A percentile compares a stretch with the other conserved stretches of the same genome.
Evolutionary conservation across 352 stramenopile species (phyloP).

Genomic region (Peronospora tabacina): DNA sequence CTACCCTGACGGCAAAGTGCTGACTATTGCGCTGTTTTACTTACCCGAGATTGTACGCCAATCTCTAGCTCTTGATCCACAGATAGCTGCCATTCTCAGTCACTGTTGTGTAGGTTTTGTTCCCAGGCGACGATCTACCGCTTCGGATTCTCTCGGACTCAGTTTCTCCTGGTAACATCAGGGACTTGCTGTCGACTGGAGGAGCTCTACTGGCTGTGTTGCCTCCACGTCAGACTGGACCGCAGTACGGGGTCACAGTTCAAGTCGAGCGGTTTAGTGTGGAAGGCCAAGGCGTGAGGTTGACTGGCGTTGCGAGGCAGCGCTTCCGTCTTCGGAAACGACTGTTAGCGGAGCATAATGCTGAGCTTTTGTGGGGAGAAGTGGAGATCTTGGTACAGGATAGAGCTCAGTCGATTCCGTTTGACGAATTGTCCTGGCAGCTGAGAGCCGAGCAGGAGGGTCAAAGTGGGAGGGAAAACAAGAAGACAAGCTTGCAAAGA

Average conservation of each 20-base stretch:
- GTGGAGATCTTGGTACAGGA: conserved; percentile 62
- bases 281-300: conserved; percentile 27
- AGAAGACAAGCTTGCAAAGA: conserved; percentile 12
- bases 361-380: conserved; percentile 20
- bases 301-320: conserved; percentile 62
- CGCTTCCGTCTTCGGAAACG: conserved; percentile 45
- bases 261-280: conserved; percentile 60
- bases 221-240: conserved; percentile 42
- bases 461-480: conserved; percentile 1
- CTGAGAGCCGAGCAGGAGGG: conserved; percentile 3
- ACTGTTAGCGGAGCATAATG: conserved; percentile 11
- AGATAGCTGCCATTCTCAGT: not conserved
- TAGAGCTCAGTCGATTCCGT: conserved; percentile 36
- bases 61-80: too few relatives aligned
- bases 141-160: conserved; percentile 64
- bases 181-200: conserved; percentile 36
- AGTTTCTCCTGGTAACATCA: conserved; percentile 35
- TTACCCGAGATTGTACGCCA: conserved; percentile 61
- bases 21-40: conserved; percentile 61
- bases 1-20: conserved; percentile 40
- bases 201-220: conserved; percentile 53
- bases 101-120: conserved; percentile 47
- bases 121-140: conserved; percentile 70
- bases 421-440: conserved; percentile 19
- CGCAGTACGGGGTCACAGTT: conserved; percentile 56